Evolutionary conservation across 2,329 filamentous ascomycete species (phyloP), one percentile per base, ranked within the genome.

Genomic region (Claviceps citrina): DNA sequence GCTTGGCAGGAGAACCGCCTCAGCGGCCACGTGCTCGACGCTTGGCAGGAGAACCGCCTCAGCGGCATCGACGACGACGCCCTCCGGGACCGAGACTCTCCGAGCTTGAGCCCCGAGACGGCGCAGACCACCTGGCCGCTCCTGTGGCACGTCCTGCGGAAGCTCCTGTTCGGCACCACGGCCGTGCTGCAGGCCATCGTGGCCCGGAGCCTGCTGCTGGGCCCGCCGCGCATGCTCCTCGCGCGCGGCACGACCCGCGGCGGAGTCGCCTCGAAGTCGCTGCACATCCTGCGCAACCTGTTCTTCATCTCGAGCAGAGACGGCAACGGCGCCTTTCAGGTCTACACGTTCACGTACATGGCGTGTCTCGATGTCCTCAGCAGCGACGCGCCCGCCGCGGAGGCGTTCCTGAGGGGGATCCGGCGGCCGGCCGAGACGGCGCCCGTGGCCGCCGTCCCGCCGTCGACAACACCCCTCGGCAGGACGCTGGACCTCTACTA

Each of bases 401-500:
- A 79, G 44, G 66, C 70, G 16, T 84, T 93, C 49, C 62, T 93
- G 19, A 65, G 67, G 44, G 70, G 72, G 16, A 79, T 81, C 37
- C 68, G 70, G 5, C 5, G 22, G 22, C 22, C 22, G 22, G 5
- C 8, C n/a, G n/a, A n/a, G 22, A 5, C 22, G 22, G 5, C 22
- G 22, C 5, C 5, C 22, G 22, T 8, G 8, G 22, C 22, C 5
- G 22, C 22, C 22, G 22, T 48, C 7, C 52, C 50, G 3, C 44
- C 47, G 7, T 53, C 48, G n/a, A n/a, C n/a, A n/a, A n/a, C n/a
- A 20, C 54, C 54, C 38, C 64, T 85, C 2, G 74, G 84, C 48
- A 71, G 81, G 42, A 79, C 73, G 15, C 64, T 89, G n/a, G 82
- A 91, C 54, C 71, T 93, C 13, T 94, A 84, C 63, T 93, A 93